A percentile compares a stretch with the other conserved stretches of the same genome.
phyloP scores from a whole-genome alignment of 768 basidiomycete species.

The Mycena filopes region DNA sequence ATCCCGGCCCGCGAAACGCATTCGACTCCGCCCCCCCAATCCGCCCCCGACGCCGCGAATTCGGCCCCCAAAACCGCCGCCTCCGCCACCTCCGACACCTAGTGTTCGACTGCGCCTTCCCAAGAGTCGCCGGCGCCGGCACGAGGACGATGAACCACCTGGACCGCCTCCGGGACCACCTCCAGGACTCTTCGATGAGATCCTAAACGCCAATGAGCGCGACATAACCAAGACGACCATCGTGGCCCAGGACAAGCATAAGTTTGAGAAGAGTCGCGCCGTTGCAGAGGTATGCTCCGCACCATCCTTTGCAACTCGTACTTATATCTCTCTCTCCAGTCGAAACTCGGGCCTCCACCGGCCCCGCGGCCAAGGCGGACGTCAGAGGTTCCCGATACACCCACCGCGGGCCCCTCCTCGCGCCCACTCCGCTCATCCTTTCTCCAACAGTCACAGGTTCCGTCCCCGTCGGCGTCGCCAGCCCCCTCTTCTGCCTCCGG shows the following conservation, averaged over 20 bases:
- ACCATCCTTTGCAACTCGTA: slow-evolving; percentile 20
- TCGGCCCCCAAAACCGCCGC: slow-evolving; percentile 51
- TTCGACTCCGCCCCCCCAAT: slow-evolving; percentile 55
- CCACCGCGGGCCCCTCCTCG: slow-evolving; percentile 60
- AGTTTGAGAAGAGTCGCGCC: slow-evolving; percentile 79
- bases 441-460: slow-evolving; percentile 52
- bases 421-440: slow-evolving; percentile 72
- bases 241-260: slow-evolving; percentile 64
- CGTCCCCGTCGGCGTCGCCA: slow-evolving; percentile 52
- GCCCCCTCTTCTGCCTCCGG: slow-evolving; percentile 50
- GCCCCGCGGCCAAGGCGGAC: slow-evolving; percentile 43
- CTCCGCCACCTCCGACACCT: slow-evolving; percentile 44
- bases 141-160: slow-evolving; percentile 67
- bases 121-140: slow-evolving; percentile 74
- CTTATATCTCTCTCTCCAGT: slow-evolving; percentile 17
- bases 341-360: slow-evolving; percentile 58
- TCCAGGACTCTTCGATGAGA: slow-evolving; percentile 80
- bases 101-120: slow-evolving; percentile 64
- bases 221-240: slow-evolving; percentile 80
- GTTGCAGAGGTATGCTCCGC: slow-evolving; percentile 73
- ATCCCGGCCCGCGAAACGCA: slow-evolving; percentile 56
- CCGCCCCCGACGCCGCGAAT: slow-evolving; percentile 45
- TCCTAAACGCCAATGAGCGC: slow-evolving; percentile 74
- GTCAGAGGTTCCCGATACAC: slow-evolving; percentile 36
- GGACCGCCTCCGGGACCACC: slow-evolving; percentile 37